Conservation (phyloP, 768 basidiomycete genomes). For the Trametes coccinea region DNA sequence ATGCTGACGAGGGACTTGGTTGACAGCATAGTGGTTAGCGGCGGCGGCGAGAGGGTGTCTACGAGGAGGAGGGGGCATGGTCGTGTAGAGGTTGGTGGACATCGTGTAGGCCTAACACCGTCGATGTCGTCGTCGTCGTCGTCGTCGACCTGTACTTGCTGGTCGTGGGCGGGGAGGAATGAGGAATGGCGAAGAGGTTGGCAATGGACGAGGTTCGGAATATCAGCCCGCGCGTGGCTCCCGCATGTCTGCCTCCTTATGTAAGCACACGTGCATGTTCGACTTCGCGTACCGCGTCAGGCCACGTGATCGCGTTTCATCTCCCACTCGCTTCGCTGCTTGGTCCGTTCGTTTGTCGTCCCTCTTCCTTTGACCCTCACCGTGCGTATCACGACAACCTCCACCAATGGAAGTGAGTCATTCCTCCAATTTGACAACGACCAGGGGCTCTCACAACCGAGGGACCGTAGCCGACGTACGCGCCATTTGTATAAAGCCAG, state of each 20-base stretch:
- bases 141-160: constrained; percentile 11
- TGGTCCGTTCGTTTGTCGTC: too few species aligned
- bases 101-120: constrained; percentile 35
- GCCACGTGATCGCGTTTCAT: constrained; percentile 26
- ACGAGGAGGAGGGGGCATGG: constrained; percentile 28
- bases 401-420: too few species aligned
- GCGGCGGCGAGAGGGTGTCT: constrained; percentile 32
- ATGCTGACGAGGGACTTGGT: constrained; percentile 21
- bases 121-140: constrained; percentile 24
- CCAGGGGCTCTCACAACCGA: too few species aligned
- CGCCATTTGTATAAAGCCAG: too few species aligned
- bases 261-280: constrained; percentile 28
- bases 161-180: constrained; percentile 5
- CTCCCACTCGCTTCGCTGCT: neutral
- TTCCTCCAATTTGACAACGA: too few species aligned
- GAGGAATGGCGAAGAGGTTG: too few species aligned
- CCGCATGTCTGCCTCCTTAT: constrained; percentile 26
- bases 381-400: too few species aligned
- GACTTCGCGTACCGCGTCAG: constrained; percentile 26
- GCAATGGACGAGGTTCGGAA: neutral
- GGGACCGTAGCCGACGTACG: too few species aligned
- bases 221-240: constrained; percentile 8
- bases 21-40: constrained; percentile 26
- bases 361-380: too few species aligned
- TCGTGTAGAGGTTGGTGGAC: constrained; percentile 25